Conservation (phyloP, 805 yeast genomes). For the Ogataea populi-albae region DNA sequence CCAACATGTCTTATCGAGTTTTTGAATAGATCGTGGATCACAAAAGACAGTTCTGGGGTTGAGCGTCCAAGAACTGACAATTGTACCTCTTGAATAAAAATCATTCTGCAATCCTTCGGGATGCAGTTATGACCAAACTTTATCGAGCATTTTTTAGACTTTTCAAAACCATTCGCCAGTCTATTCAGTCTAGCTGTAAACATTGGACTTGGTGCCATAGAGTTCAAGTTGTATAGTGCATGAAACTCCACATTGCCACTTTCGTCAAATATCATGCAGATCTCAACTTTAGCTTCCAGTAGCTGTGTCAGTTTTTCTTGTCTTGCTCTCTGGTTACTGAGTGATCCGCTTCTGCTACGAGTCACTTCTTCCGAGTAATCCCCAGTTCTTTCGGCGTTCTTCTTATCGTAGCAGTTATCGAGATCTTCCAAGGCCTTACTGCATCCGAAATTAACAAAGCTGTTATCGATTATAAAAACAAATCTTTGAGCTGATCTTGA, state of each 20-base stretch:
- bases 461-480: conserved; percentile 38
- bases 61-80: conserved; percentile 11
- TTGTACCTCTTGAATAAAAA: conserved; percentile 26
- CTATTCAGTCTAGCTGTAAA: conserved; percentile 37
- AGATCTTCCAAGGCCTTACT: conserved; percentile 18
- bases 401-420: conserved; percentile 13
- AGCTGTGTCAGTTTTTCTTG: conserved; percentile 26
- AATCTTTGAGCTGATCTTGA: conserved; percentile 17
- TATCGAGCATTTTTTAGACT: conserved; percentile 17
- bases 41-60: conserved; percentile 34
- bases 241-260: conserved; percentile 42
- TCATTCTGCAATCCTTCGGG: conserved; percentile 27
- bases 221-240: conserved; percentile 49
- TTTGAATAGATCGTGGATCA: conserved; percentile 44
- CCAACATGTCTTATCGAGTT: conserved; percentile 36
- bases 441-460: conserved; percentile 31
- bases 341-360: conserved; percentile 19
- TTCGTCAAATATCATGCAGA: conserved; percentile 43
- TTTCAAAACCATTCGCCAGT: conserved; percentile 13
- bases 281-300: conserved; percentile 30
- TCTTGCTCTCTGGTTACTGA: conserved; percentile 9
- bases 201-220: conserved; percentile 47
- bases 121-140: conserved; percentile 28
- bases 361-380: conserved; percentile 5
- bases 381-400: not conserved